Conservation (phyloP, 2,329 filamentous ascomycete genomes). For the Aquanectria penicillioides region DNA sequence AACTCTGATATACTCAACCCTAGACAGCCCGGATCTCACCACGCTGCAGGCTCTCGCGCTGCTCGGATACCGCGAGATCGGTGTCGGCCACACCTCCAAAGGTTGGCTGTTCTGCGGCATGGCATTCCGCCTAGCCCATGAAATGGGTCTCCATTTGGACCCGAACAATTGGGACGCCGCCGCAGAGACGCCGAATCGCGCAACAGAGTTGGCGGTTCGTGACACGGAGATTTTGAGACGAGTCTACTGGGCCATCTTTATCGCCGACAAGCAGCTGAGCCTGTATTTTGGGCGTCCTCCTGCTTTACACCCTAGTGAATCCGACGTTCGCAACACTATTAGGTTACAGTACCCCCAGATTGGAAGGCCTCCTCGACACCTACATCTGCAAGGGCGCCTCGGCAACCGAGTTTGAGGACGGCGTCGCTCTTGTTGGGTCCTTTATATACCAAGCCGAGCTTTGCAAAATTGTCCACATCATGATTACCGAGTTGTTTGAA, state of each 20-base stretch:
- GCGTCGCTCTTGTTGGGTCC: conserved; percentile 53
- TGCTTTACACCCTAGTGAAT: conserved; percentile 59
- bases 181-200: conserved; percentile 46
- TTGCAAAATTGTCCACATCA: conserved; percentile 58
- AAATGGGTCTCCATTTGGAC: conserved; percentile 63
- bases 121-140: conserved; percentile 61
- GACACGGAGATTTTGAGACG: conserved; percentile 60
- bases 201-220: conserved; percentile 31
- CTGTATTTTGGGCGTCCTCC: conserved; percentile 62
- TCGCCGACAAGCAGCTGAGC: conserved; percentile 61
- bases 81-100: conserved; percentile 57
- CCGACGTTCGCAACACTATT: conserved; percentile 60
- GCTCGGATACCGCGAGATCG: conserved; percentile 58
- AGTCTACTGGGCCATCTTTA: conserved; percentile 62
- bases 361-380: conserved; percentile 58
- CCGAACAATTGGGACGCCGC: conserved; percentile 59
- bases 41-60: conserved; percentile 57
- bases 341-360: conserved; percentile 58
- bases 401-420: conserved; percentile 58
- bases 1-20: conserved; percentile 53
- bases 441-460: conserved; percentile 60
- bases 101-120: conserved; percentile 63
- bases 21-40: conserved; percentile 59
- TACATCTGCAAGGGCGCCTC: conserved; percentile 57
- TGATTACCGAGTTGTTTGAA: conserved; percentile 62